Evolutionary conservation across 176 grass and related monocot species (phyloP), one percentile per base, ranked within the genome.

Genomic region (Eragrostis nindensis): DNA sequence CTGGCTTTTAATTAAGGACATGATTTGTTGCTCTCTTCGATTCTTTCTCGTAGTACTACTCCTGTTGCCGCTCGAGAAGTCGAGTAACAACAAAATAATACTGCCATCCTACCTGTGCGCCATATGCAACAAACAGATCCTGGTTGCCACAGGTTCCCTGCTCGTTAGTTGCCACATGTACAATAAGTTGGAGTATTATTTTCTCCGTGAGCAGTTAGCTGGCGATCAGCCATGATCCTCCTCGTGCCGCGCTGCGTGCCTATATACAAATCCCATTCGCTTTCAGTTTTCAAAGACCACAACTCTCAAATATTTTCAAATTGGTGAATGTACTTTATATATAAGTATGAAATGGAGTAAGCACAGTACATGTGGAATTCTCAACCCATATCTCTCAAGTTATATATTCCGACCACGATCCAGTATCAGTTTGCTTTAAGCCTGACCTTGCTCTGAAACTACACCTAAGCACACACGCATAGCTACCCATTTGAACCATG

Each of bases 221-320:
- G 73, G 27, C 21, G 52, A 84, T 70, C 14, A 59, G 14, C 32
- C 30, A 41, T 10, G 65, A 78, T 78, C 47, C 66, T 78, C 75
- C 44, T 78, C 43, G 55, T 71, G 82, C 54, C 7, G 52, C 65
- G 16, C 54, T 62, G 65, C 65, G 7, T 60, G 41, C 25, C n/a
- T 25, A 12, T 19, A 62, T 68, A 80, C 22, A 66, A 42, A 17
- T 5, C 6, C 18, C 19, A 74, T n/a, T 2, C 11, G 32, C 27
- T 14, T 53, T 66, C 32, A n/a, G 41, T 75, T 67, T 53, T 67
- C 7, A 75, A 75, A 76, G 57, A 56, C 61, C 81, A 45, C 0
- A 30, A 21, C 13, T 17, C 30, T 21, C 15, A 29, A 30, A 29
- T 5, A 3, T 11, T 5, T 26, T 25, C 17, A 19, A 63, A 46